A percentile compares a stretch with the other conserved stretches of the same genome.
These are phyloP conservation scores for Sporothrix brunneoviolacea DNA, from an alignment of 2,329 filamentous ascomycete species.

Conservation along the genomic window DNA sequence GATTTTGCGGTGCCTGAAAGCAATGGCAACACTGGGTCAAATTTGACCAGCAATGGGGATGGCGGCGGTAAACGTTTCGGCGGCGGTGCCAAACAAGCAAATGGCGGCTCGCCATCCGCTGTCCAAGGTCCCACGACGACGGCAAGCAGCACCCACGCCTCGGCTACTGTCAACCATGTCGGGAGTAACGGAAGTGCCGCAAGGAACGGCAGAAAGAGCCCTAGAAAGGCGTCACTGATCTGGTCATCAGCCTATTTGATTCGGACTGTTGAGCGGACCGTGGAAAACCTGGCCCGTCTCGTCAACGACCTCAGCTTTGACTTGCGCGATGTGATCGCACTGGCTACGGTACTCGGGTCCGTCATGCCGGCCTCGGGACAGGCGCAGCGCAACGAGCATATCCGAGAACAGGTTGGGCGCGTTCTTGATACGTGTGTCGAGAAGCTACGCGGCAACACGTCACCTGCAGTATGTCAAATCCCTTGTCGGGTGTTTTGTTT, in stretches of 20 bases:
- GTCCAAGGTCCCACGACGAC: no score
- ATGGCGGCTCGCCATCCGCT: no score
- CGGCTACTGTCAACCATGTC: no score
- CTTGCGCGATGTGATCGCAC: constrained; percentile 19
- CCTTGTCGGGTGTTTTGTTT: not conserved
- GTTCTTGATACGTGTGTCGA: constrained; percentile 18
- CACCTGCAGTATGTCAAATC: constrained; percentile 8
- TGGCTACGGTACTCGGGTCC: constrained; percentile 20
- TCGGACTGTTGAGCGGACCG: constrained; percentile 19
- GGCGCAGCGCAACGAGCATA: constrained; percentile 17
- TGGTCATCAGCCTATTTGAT: constrained; percentile 20
- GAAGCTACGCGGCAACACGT: constrained; percentile 12
- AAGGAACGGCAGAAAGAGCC: no score
- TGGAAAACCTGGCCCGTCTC: constrained; percentile 19
- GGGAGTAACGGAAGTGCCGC: no score
- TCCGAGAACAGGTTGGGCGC: constrained; percentile 16
- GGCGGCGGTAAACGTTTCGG: no score
- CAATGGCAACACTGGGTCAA: not conserved
- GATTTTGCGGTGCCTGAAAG: not conserved
- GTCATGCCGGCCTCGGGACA: constrained; percentile 18
- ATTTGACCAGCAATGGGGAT: no score
- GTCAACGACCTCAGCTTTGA: constrained; percentile 19
- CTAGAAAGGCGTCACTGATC: constrained; percentile 6
- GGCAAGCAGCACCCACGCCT: not conserved
- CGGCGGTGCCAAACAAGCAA: no score